phyloP scores from a whole-genome alignment of 441 rosid species.

The Gossypium trilobum region DNA sequence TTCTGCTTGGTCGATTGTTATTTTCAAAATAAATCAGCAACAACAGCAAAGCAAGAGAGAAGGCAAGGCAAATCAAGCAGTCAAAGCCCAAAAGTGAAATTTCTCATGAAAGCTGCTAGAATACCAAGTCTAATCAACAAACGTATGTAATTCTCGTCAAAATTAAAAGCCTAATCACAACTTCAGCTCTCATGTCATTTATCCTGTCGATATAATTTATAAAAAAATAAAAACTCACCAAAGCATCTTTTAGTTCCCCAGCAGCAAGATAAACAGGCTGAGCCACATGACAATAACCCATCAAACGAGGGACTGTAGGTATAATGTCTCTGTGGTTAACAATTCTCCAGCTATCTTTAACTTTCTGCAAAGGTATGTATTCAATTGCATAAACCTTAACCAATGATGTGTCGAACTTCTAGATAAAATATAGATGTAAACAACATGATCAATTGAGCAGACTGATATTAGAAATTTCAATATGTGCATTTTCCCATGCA shows the following conservation, averaged over 20 bases:
- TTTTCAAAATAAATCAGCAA: neutral
- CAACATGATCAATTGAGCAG: neutral
- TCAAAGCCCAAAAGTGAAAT: neutral
- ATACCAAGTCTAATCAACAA: neutral
- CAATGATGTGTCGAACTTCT: neutral
- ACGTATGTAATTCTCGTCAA: neutral
- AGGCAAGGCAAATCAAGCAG: neutral
- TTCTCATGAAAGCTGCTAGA: neutral
- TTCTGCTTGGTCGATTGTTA: neutral
- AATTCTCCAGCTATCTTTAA: slow-evolving; percentile 88
- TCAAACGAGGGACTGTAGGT: slow-evolving; percentile 83
- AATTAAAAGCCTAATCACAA: neutral
- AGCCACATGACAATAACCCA: slow-evolving; percentile 97
- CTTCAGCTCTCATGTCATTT: neutral
- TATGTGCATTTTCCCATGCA: neutral
- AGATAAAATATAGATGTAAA: neutral
- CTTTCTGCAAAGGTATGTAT: slow-evolving; percentile 48
- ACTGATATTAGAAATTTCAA: neutral
- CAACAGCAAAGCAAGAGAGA: neutral
- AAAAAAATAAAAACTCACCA: slow-evolving; percentile 34
- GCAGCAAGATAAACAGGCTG: slow-evolving; percentile 76
- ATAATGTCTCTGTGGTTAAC: slow-evolving; percentile 94
- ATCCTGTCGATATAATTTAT: slow-evolving; percentile 2
- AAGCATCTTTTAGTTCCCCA: slow-evolving; percentile 48
- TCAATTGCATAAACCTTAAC: slow-evolving; percentile 10